A percentile compares a stretch with the other conserved stretches of the same genome.
These are phyloP conservation scores for Globisporangium spinosum DNA, from an alignment of 352 stramenopile genomes.

Conservation along the genomic window DNA sequence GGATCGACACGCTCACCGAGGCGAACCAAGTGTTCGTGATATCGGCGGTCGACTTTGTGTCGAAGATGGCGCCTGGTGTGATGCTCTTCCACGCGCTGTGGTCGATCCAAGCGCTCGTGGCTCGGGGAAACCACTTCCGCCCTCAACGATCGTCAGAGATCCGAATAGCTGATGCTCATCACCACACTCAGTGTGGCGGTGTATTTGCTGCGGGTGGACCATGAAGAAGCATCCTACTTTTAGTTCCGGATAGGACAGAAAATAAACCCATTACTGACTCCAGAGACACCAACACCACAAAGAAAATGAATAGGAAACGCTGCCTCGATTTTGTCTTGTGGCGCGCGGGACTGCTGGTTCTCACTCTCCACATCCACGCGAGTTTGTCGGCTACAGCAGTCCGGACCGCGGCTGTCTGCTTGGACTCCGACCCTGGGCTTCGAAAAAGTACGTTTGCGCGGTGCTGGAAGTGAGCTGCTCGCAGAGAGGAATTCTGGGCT, in stretches of 20 bases:
- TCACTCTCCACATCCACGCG: conserved; percentile 3
- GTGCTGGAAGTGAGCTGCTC: conserved; percentile 17
- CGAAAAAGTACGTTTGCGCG: neutral
- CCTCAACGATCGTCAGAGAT: neutral
- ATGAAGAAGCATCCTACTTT: neutral
- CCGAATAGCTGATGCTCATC: neutral
- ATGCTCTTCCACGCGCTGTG: neutral
- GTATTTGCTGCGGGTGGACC: neutral
- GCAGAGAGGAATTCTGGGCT: neutral
- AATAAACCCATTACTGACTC: neutral
- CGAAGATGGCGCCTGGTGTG: neutral
- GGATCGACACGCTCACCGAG: neutral
- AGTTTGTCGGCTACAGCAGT: neutral
- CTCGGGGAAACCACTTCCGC: neutral
- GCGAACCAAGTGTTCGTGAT: neutral
- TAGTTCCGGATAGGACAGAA: neutral
- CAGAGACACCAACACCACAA: neutral
- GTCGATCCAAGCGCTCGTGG: neutral
- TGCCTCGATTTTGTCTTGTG: conserved; percentile 5
- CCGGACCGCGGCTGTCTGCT: conserved; percentile 2
- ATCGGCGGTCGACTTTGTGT: neutral
- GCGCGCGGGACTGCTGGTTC: conserved; percentile 1
- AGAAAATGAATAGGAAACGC: neutral
- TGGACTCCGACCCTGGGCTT: conserved; percentile 7
- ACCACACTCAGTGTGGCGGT: neutral